Evolutionary conservation across 192 early-diverging fungal genomes (phyloP), one percentile per base, ranked within the genome.

Genomic region (Linnemannia exigua): DNA sequence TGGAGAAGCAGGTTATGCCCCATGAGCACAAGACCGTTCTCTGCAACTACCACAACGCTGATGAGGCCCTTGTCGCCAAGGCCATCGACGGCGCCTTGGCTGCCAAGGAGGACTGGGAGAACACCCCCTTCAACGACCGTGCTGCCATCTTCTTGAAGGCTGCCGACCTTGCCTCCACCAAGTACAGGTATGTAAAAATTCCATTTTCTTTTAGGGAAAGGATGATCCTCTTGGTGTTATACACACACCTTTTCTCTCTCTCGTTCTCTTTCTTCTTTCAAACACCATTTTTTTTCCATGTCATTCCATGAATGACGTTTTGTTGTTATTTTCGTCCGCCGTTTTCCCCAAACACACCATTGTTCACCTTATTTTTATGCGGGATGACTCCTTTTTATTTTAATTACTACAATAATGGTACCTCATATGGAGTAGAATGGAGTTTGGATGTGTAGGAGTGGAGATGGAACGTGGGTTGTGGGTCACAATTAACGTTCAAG

Each of bases 111-210:
- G 91, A 90, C 52, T 99, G 98, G 98, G 98, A 98, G 89, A 90
- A 93, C 70, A 93, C 98, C 92, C 96, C 97, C 33, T 95, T 98
- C 89, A 95, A 93, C 88, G 98, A 98, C 82, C 96, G 98, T 76
- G 94, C 94, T 81, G 95, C 97, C 58, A 96, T 99, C 87, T 98
- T 99, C 91, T 90, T 99, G 87, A 97, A 98, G 89, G 97, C 98
- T n/a, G 98, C 98, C 74, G 98, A 99, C 88, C 89, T 99, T 68
- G 87, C 97, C 14, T 74, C 96, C 28, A 89, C 87, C 82, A 99
- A 99, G 90, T 97, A 99, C 91, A 93, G 97, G 84, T 97, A 96
- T 79, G 63, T 16, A 44, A 46, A 67, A n/a, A 25, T n/a, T 35
- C 5, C 48, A 80, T 37, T 36, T 35, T 14, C 17, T n/a, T 46